Base-by-base conservation (phyloP, 305 asterid species). In the Vinca major region DNA sequence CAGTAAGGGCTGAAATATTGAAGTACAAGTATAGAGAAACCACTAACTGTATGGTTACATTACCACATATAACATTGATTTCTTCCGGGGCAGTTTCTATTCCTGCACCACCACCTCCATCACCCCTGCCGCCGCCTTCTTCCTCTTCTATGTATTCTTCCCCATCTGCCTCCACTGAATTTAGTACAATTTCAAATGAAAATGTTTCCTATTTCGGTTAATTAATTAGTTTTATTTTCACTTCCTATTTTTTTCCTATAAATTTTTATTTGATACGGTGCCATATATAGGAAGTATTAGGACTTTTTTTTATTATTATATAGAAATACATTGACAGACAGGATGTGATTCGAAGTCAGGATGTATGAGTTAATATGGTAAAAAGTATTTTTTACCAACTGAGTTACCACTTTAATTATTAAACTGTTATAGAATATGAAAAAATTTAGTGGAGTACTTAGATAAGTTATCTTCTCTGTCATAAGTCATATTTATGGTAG, bases 121-220 rank as follows among this genome's bases (percentile, higher is more conserved):
- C 84, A 0, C 78, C 80, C 0, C 82, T 69, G 0, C 89, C 78
- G 4, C 73, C 72, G 14, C 73, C 72, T 4, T 66, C 77, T 0
- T 69, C 85, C 41, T 82, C 83, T 17, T 63, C 81, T 62, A 67
- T 84, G 74, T 83, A 85, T 79, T 70, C 85, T 19, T 54, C 83
- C 3, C 72, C 86, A 17, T 80, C 89, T 61, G 47, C 70, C 4
- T 69, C 72, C 62, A 79, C 83, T 67, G 87, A 80, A 77, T 86
- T 80, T 74, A 84, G 68, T 80, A 61, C 83, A 64, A 79, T 84
- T 44, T 69, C 88, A 5, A 74, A 75, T 65, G 84, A 82, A 40
- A 79, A 84, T 80, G 79, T 82, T 19, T 69, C 87, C 36, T 90
- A 86, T 76, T 88, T 86, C 81, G 83, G 89, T 73, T 89, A 78